Evolutionary conservation across 2,329 filamentous ascomycete species (phyloP).

Genomic region (Plenodomus biglobosus): DNA sequence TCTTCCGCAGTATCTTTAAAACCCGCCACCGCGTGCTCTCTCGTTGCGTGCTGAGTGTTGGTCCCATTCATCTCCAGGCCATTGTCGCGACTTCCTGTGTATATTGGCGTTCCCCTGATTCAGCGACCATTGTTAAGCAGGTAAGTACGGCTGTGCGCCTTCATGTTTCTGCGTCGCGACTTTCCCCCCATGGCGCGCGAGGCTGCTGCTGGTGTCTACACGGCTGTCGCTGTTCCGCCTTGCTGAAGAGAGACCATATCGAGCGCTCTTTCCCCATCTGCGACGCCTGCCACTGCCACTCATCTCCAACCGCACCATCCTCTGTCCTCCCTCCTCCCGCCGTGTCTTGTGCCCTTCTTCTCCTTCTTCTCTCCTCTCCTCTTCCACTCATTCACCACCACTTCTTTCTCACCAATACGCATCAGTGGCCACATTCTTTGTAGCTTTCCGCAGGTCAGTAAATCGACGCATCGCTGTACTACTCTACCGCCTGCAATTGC

Average conservation of each 20-base stretch:
- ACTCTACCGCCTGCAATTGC: background rate
- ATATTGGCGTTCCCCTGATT: constrained; percentile 17
- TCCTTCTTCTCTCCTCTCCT: constrained; percentile 13
- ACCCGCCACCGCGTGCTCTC: constrained; percentile 3
- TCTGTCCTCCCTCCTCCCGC: constrained; percentile 3
- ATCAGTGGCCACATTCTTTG: constrained; percentile 50
- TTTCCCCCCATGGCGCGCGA: constrained; percentile 23
- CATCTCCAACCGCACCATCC: constrained; percentile 20
- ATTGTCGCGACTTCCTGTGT: constrained; percentile 11
- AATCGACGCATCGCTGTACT: constrained; percentile 2
- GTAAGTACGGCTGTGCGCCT: constrained; percentile 21
- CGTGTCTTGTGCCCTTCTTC: constrained; percentile 9
- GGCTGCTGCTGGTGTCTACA: constrained; percentile 19
- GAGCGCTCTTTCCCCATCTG: constrained; percentile 33
- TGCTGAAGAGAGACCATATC: constrained; percentile 18
- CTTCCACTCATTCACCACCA: constrained; percentile 38
- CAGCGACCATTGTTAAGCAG: constrained; percentile 15
- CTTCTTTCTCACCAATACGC: constrained; percentile 46
- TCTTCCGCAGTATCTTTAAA: constrained; percentile 37
- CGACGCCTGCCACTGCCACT: constrained; percentile 20
- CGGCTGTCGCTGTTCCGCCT: constrained; percentile 15
- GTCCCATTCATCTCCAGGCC: background rate
- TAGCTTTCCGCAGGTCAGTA: constrained; percentile 47
- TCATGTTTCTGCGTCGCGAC: constrained; percentile 9
- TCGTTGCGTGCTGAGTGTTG: background rate